phyloP scores from a whole-genome alignment of 2,329 filamentous ascomycete genomes.

The Penicillium sp. region DNA sequence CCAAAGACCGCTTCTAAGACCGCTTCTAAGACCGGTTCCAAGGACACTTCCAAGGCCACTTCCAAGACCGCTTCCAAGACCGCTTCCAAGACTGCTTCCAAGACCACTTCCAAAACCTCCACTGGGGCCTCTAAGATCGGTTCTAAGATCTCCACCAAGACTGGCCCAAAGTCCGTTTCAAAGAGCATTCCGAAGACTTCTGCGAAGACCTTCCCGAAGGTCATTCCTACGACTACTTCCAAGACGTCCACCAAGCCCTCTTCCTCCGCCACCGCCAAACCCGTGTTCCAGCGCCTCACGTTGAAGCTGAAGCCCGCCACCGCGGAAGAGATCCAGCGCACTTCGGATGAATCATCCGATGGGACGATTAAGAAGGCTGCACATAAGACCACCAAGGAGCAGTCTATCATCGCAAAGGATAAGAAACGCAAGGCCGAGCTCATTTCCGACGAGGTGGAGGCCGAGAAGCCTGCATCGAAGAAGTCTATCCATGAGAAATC shows the following conservation, averaged over 20 bases:
- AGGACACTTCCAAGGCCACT: background rate
- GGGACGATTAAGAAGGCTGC: background rate
- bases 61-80: background rate
- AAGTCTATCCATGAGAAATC: background rate
- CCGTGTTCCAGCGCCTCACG: slow-evolving; percentile 13
- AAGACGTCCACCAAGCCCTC: background rate
- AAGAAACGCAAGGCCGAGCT: slow-evolving; percentile 4
- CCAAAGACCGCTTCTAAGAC: background rate
- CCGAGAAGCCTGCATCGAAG: background rate
- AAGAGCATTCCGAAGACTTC: background rate
- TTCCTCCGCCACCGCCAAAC: background rate
- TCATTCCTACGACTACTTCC: background rate
- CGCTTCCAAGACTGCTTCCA: background rate
- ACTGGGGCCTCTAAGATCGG: background rate
- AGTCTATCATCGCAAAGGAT: background rate
- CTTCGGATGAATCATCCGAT: background rate
- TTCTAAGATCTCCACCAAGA: background rate
- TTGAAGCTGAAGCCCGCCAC: slow-evolving; percentile 15
- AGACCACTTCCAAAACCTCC: background rate
- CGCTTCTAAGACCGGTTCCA: background rate
- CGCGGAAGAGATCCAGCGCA: slow-evolving; percentile 1
- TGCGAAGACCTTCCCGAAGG: background rate
- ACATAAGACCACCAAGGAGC: too few species aligned
- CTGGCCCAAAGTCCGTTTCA: background rate
- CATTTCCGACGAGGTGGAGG: background rate